Conservation (phyloP, 495 filamentous ascomycete genomes). For the Rhizodiscina lignyota region DNA sequence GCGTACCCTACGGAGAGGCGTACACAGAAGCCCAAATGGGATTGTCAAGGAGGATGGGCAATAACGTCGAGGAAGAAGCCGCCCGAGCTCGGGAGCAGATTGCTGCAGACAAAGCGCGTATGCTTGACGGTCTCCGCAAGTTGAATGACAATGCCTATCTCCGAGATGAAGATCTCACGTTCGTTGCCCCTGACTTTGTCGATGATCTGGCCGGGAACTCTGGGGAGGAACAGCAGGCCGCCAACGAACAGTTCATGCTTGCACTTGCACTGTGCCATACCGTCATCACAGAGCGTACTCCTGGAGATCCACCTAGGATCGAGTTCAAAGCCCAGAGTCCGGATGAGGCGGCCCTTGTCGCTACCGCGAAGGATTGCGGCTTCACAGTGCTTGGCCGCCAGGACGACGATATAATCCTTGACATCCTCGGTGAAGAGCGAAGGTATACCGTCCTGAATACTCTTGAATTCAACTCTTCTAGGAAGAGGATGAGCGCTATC, state of each 20-base stretch:
- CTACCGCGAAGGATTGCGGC: constrained; percentile 87
- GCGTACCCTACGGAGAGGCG: constrained; percentile 86
- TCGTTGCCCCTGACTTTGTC: constrained; percentile 79
- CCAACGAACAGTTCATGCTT: constrained; percentile 84
- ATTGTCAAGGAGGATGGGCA: constrained; percentile 79
- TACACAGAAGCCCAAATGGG: constrained; percentile 94
- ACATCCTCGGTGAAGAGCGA: constrained; percentile 69
- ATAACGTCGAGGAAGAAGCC: constrained; percentile 67
- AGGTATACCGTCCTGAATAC: constrained; percentile 84
- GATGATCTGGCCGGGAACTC: constrained; percentile 61
- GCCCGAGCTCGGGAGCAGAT: constrained; percentile 63
- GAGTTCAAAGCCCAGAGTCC: constrained; percentile 96
- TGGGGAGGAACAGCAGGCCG: constrained; percentile 57
- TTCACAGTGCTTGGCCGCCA: constrained; percentile 83
- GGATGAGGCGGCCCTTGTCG: constrained; percentile 88
- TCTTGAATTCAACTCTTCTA: constrained; percentile 90
- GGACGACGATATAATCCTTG: constrained; percentile 63
- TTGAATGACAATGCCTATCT: constrained; percentile 86
- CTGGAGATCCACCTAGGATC: constrained; percentile 76
- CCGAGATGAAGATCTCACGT: constrained; percentile 75
- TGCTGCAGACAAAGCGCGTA: constrained; percentile 51
- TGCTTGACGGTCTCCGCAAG: constrained; percentile 53
- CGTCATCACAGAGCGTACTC: constrained; percentile 78
- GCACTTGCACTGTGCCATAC: constrained; percentile 90
- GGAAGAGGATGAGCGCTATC: constrained; percentile 98